A percentile compares a stretch with the other conserved stretches of the same genome.
These are phyloP conservation scores for Kernera saxatilis DNA, from an alignment of 345 rosid species.

Conservation along the genomic window DNA sequence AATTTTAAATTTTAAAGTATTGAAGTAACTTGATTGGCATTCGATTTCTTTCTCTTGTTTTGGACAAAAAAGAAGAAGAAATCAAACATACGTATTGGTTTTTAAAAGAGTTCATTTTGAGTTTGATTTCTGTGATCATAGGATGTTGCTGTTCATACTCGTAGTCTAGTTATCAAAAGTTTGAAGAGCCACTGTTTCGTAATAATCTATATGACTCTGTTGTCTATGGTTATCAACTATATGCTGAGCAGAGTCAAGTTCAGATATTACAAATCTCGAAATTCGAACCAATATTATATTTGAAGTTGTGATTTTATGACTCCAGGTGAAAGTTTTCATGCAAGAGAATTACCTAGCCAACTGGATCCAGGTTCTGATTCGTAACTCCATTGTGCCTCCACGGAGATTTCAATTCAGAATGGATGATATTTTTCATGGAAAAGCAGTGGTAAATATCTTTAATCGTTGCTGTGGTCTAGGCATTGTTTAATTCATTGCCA, in stretches of 20 bases:
- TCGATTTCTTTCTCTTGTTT: neutral
- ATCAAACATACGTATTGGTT: neutral
- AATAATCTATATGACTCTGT: neutral
- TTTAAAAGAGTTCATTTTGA: neutral
- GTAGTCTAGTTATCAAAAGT: neutral
- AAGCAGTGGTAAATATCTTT: neutral
- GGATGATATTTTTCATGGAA: neutral
- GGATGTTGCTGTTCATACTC: neutral
- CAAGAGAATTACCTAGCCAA: conserved; percentile 84
- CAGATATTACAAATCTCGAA: too few relatives aligned
- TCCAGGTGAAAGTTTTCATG: conserved; percentile 82
- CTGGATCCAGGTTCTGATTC: conserved; percentile 80
- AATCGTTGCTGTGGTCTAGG: conserved; percentile 44
- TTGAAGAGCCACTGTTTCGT: neutral
- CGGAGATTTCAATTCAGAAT: neutral
- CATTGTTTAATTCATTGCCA: conserved; percentile 81
- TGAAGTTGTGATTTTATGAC: too few relatives aligned
- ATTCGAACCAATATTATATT: too few relatives aligned
- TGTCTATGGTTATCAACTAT: too few relatives aligned
- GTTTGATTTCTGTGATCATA: neutral
- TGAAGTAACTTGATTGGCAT: neutral
- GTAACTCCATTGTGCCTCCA: neutral
- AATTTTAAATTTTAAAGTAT: neutral
- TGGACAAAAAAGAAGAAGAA: neutral
- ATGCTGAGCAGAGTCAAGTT: too few relatives aligned